Percentiles rank a stretch among this genome's conserved stretches.
phyloP scores from a whole-genome alignment of 2,329 filamentous ascomycete genomes.

The Aspergillus melleus region DNA sequence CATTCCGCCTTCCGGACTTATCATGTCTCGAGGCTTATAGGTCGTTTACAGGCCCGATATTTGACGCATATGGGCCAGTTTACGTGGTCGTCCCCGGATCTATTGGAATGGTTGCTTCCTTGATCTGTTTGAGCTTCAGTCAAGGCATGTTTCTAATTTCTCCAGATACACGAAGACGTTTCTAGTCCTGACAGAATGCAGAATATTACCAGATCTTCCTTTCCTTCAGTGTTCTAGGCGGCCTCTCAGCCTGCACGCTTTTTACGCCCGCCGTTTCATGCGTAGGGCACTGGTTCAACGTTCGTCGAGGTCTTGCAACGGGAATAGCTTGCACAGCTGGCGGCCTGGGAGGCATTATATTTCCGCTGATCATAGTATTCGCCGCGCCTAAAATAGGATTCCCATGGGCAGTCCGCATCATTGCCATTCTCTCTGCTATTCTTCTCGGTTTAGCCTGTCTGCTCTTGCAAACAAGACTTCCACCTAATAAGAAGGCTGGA shows the following conservation, averaged over 20 bases:
- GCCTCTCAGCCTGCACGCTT: constrained; percentile 31
- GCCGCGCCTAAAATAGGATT: constrained; percentile 32
- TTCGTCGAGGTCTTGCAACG: constrained; percentile 32
- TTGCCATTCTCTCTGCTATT: constrained; percentile 24
- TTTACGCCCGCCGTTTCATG: constrained; percentile 33
- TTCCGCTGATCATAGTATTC: constrained; percentile 35
- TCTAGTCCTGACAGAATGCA: constrained; percentile 14
- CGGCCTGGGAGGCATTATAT: constrained; percentile 36
- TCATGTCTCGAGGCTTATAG: background rate
- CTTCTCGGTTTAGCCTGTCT: constrained; percentile 22
- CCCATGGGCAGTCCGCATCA: constrained; percentile 32
- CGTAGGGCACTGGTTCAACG: constrained; percentile 38
- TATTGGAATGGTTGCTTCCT: constrained; percentile 17
- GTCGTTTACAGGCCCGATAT: constrained; percentile 14
- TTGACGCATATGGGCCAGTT: constrained; percentile 16
- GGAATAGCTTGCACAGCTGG: constrained; percentile 37
- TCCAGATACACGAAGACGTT: background rate
- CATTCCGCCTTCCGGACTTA: background rate
- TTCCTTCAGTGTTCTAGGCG: constrained; percentile 36
- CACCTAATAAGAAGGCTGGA: constrained; percentile 18
- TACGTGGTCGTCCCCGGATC: constrained; percentile 19
- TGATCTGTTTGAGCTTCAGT: constrained; percentile 9
- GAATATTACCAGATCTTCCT: constrained; percentile 42
- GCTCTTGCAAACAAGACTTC: constrained; percentile 25
- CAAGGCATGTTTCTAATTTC: constrained; percentile 10